A percentile compares a stretch with the other conserved stretches of the same genome.
These are phyloP conservation scores for Zychaea mexicana DNA, from an alignment of 371 early-diverging fungal species.

Conservation along the genomic window DNA sequence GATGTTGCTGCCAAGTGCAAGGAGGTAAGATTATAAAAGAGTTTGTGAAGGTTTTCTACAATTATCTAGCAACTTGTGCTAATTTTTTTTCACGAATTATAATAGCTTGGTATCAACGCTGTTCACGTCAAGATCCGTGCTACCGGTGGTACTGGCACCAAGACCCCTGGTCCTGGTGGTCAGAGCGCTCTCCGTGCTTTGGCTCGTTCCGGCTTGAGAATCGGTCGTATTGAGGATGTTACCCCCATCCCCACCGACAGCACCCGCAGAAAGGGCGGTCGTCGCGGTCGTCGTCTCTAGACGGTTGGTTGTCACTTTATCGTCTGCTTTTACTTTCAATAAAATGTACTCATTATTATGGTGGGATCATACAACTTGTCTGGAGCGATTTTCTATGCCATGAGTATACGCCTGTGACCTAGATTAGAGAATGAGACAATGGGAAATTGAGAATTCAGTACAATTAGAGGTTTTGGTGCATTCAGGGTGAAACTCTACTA, in stretches of 20 bases:
- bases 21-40: conserved; percentile 54
- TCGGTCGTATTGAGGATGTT: conserved; percentile 94
- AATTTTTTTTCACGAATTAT: not conserved
- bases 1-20: conserved; percentile 99
- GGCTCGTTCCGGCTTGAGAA: conserved; percentile 98
- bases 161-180: conserved; percentile 99
- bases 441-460: no score
- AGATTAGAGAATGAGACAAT: no score
- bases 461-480: no score
- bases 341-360: conserved; percentile 2
- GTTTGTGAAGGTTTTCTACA: not conserved
- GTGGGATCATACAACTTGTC: not conserved
- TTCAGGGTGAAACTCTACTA: no score
- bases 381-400: not conserved
- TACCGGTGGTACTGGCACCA: conserved; percentile 99
- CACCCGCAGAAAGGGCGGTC: conserved; percentile 99
- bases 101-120: conserved; percentile 95
- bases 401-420: not conserved
- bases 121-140: conserved; percentile 99
- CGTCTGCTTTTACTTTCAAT: not conserved
- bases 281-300: conserved; percentile 99
- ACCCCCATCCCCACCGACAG: conserved; percentile 99
- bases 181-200: conserved; percentile 99
- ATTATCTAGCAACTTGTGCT: not conserved
- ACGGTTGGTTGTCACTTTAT: conserved; percentile 8